phyloP scores from a whole-genome alignment of 345 rosid genomes.

The Corchorus olitorius region DNA sequence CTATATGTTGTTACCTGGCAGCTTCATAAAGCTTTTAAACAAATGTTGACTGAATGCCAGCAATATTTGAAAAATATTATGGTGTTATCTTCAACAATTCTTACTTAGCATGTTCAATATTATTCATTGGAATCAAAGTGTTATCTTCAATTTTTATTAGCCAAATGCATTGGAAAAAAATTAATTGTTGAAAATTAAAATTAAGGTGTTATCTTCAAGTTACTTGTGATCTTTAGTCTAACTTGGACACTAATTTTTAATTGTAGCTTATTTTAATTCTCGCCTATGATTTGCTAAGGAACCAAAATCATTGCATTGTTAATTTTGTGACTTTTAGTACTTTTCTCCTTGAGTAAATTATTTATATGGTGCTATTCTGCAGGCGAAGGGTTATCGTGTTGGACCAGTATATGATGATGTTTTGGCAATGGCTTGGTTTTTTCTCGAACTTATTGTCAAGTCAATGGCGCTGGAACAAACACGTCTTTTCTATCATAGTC shows the following conservation, averaged over 20 bases:
- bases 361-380: constrained; percentile 31
- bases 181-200: not conserved
- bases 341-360: constrained; percentile 6
- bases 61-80: not conserved
- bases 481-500: constrained; percentile 80
- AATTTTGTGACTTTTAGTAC: not conserved
- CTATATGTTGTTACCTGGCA: not conserved
- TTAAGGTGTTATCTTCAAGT: not conserved
- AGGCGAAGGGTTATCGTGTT: constrained; percentile 99
- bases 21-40: too few relatives aligned
- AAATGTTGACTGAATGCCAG: not conserved
- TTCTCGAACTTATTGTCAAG: constrained; percentile 95
- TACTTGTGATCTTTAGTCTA: not conserved
- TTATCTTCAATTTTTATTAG: too few relatives aligned
- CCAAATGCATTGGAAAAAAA: constrained; percentile 2
- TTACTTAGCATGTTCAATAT: not conserved
- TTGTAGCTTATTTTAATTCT: not conserved
- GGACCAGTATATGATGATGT: constrained; percentile 99
- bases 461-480: constrained; percentile 98
- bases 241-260: not conserved
- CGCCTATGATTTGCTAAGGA: constrained; percentile 19
- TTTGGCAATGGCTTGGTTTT: constrained; percentile 99
- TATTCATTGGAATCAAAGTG: not conserved
- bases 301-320: not conserved
- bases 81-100: not conserved